Evolutionary conservation across 495 filamentous ascomycete species (phyloP).

Genomic region (Oleoguttula mirabilis): DNA sequence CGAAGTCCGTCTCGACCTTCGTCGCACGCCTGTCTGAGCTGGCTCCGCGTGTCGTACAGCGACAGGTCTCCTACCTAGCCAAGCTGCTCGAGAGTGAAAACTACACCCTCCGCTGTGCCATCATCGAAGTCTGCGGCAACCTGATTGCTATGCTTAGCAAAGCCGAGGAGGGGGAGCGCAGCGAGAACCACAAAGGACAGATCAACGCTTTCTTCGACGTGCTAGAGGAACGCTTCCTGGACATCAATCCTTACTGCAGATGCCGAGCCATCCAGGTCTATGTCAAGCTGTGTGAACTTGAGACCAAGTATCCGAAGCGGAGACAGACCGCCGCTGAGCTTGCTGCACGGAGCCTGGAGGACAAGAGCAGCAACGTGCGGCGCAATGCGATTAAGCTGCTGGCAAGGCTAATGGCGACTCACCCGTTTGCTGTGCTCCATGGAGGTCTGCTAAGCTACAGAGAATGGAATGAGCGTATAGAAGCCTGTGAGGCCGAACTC

Average conservation of each 20-base stretch:
- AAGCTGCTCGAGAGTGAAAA: slow-evolving; percentile 97
- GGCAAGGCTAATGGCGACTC: slow-evolving; percentile 73
- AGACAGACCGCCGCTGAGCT: slow-evolving; percentile 76
- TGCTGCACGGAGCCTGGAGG: slow-evolving; percentile 76
- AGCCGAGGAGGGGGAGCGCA: slow-evolving; percentile 60
- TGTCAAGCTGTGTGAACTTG: slow-evolving; percentile 78
- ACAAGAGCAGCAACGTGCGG: slow-evolving; percentile 95
- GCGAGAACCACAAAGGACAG: slow-evolving; percentile 82
- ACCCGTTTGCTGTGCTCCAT: slow-evolving; percentile 86
- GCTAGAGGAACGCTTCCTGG: slow-evolving; percentile 87
- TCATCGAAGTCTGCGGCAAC: slow-evolving; percentile 99
- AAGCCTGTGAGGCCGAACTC: slow-evolving; percentile 69
- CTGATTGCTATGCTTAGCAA: slow-evolving; percentile 81
- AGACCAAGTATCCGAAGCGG: slow-evolving; percentile 88
- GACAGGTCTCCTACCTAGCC: slow-evolving; percentile 87
- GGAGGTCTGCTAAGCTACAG: slow-evolving; percentile 72
- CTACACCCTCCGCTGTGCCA: slow-evolving; percentile 80
- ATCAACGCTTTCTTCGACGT: slow-evolving; percentile 96
- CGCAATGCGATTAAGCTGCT: slow-evolving; percentile 91
- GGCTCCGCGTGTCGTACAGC: slow-evolving; percentile 81
- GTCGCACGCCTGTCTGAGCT: slow-evolving; percentile 93
- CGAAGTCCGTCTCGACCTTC: slow-evolving; percentile 96
- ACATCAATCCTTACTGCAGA: slow-evolving; percentile 93
- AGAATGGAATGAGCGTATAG: slow-evolving; percentile 71
- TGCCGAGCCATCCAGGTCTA: slow-evolving; percentile 88